A percentile compares a stretch with the other conserved stretches of the same genome.
These are phyloP conservation scores for Fusarium sp. DNA, from an alignment of 2,329 filamentous ascomycete genomes.

Conservation along the genomic window DNA sequence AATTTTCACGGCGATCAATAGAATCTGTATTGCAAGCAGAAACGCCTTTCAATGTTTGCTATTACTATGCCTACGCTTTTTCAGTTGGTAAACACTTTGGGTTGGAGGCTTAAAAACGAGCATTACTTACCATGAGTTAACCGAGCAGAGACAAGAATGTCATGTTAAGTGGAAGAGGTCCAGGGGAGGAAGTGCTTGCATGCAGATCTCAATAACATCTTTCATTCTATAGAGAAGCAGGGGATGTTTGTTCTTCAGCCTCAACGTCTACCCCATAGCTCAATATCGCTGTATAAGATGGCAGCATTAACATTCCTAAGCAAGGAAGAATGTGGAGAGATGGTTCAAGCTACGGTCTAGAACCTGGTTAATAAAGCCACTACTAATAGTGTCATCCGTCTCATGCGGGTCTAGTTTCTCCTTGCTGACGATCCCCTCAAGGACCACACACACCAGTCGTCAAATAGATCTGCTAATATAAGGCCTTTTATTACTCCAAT, in stretches of 20 bases:
- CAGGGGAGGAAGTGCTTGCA: neutral
- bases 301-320: constrained; percentile 1
- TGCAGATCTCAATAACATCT: neutral
- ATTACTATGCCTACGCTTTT: neutral
- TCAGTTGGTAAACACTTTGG: constrained; percentile 6
- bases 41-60: neutral
- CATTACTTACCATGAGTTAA: too few relatives aligned
- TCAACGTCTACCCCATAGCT: neutral
- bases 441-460: neutral
- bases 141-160: neutral
- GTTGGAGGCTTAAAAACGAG: neutral
- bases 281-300: neutral
- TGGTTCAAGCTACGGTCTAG: neutral
- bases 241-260: neutral
- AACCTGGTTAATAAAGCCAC: neutral
- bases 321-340: neutral
- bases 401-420: neutral
- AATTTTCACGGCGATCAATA: constrained; percentile 24
- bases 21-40: constrained; percentile 26
- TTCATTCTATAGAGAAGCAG: neutral
- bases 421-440: neutral
- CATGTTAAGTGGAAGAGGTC: too few relatives aligned
- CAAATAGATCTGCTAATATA: neutral
- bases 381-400: neutral
- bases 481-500: neutral